These are phyloP conservation scores for Neofusicoccum kwambonambiense DNA, from an alignment of 2,329 filamentous ascomycete species.

Conservation along the genomic window DNA sequence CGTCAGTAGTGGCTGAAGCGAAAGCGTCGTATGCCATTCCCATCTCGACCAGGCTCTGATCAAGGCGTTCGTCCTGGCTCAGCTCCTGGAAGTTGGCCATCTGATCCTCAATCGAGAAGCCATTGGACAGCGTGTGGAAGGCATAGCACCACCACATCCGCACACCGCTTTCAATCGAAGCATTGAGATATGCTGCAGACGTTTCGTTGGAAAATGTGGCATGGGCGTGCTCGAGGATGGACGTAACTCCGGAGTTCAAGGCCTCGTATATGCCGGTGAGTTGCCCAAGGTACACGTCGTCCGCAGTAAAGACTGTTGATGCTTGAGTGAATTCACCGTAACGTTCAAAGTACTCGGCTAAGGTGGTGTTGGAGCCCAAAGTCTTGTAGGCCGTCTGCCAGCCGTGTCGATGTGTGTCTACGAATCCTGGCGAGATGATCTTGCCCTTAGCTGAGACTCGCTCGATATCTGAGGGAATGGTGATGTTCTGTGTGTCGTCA, in stretches of 20 bases:
- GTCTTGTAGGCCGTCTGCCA: slow-evolving; percentile 58
- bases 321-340: slow-evolving; percentile 18
- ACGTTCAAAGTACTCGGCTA: slow-evolving; percentile 17
- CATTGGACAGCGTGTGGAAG: slow-evolving; percentile 36
- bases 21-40: slow-evolving; percentile 20
- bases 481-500: slow-evolving; percentile 21
- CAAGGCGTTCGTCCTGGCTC: not conserved
- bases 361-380: slow-evolving; percentile 50
- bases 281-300: slow-evolving; percentile 28
- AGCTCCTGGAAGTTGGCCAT: slow-evolving; percentile 18
- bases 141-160: slow-evolving; percentile 47
- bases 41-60: slow-evolving; percentile 17
- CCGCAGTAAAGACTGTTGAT: slow-evolving; percentile 20
- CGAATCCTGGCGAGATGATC: slow-evolving; percentile 56
- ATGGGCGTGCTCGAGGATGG: slow-evolving; percentile 52
- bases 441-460: slow-evolving; percentile 47
- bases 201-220: slow-evolving; percentile 47
- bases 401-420: slow-evolving; percentile 53
- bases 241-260: slow-evolving; percentile 54
- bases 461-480: slow-evolving; percentile 36
- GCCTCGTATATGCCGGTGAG: slow-evolving; percentile 48
- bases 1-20: slow-evolving; percentile 20
- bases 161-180: slow-evolving; percentile 49
- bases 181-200: slow-evolving; percentile 47
- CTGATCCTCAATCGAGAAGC: slow-evolving; percentile 16